Conservation (phyloP, 2,329 filamentous ascomycete species). For the Diaporthe sp. region DNA sequence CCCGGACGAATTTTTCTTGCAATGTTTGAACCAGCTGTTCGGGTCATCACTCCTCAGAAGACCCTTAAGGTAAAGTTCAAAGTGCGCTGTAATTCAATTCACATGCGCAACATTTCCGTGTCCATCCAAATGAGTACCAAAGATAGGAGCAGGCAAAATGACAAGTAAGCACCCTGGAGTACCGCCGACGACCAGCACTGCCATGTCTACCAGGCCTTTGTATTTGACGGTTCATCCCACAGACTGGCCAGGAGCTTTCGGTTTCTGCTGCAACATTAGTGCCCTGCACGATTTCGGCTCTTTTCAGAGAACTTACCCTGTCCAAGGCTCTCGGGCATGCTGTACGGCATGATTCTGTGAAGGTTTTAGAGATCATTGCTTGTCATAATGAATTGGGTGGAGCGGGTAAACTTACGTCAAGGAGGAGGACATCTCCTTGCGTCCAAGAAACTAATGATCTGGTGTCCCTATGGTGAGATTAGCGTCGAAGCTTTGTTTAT, state of each 20-base stretch:
- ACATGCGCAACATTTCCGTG: background rate
- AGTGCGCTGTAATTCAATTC: background rate
- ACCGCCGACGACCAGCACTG: background rate
- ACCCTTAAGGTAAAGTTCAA: background rate
- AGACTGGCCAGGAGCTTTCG: background rate
- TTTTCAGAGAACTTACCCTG: background rate
- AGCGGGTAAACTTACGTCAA: background rate
- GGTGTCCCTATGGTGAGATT: background rate
- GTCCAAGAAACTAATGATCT: background rate
- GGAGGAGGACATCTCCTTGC: background rate
- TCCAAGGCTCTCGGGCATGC: background rate
- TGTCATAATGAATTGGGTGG: background rate
- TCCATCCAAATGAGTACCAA: too few species aligned
- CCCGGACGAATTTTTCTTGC: background rate
- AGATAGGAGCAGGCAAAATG: background rate
- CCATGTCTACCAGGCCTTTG: background rate
- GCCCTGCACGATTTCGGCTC: rapidly evolving
- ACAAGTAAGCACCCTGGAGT: too few species aligned
- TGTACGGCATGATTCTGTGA: background rate
- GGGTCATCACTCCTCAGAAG: background rate
- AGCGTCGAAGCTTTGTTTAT: rapidly evolving
- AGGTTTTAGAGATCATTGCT: background rate
- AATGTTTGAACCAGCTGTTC: background rate
- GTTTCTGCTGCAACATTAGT: background rate
- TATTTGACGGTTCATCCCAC: background rate